Conservation (phyloP, 2,329 filamentous ascomycete species). For the Scolecobasidium constrictum region DNA sequence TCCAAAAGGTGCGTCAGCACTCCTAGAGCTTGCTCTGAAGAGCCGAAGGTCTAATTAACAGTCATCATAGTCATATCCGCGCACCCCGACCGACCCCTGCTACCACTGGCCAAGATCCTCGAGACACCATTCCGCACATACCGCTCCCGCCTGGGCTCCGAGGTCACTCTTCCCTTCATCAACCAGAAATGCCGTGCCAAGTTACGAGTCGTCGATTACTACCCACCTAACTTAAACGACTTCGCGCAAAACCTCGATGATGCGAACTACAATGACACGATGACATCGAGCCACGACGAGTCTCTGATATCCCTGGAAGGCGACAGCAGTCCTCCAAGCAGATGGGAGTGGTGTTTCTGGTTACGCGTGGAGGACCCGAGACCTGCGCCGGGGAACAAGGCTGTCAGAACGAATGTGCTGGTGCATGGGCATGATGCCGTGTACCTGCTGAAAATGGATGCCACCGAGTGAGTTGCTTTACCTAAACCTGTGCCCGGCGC, state of each 20-base stretch:
- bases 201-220: slow-evolving; percentile 75
- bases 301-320: slow-evolving; percentile 17
- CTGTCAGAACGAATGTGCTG: slow-evolving; percentile 33
- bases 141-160: slow-evolving; percentile 32
- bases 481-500: too few relatives aligned
- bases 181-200: slow-evolving; percentile 59
- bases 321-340: slow-evolving; percentile 15
- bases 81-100: slow-evolving; percentile 29
- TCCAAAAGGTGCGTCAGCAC: slow-evolving; percentile 29
- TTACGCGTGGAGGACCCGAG: slow-evolving; percentile 64
- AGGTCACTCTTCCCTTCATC: slow-evolving; percentile 54
- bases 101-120: slow-evolving; percentile 37
- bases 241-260: slow-evolving; percentile 47
- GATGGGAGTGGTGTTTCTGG: slow-evolving; percentile 79
- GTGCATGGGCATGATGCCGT: slow-evolving; percentile 52
- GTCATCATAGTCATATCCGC: slow-evolving; percentile 34
- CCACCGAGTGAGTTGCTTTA: slow-evolving; percentile 38
- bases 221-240: slow-evolving; percentile 56
- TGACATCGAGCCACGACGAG: slow-evolving; percentile 27
- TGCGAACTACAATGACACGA: slow-evolving; percentile 30
- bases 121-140: slow-evolving; percentile 35
- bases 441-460: slow-evolving; percentile 43
- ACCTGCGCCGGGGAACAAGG: slow-evolving; percentile 15
- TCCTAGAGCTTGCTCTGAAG: too few relatives aligned
- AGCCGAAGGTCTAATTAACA: too few relatives aligned